A percentile compares a stretch with the other conserved stretches of the same genome.
Evolutionary conservation across 2,329 filamentous ascomycete species (phyloP).

Genomic region (Colletotrichum costaricense): DNA sequence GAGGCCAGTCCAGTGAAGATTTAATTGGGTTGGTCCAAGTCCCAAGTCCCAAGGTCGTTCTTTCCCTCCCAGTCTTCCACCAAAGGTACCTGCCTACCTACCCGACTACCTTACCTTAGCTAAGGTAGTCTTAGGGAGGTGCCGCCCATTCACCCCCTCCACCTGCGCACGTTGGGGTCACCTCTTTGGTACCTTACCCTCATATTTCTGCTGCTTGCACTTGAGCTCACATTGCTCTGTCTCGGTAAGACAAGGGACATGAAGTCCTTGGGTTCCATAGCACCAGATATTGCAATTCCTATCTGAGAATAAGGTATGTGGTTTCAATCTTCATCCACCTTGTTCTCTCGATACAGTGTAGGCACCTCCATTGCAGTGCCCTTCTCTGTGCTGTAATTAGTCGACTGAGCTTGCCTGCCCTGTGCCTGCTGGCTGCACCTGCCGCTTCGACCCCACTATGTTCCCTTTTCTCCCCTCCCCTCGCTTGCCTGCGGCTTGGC

Average conservation of each 20-base stretch:
- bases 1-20: conserved; percentile 34
- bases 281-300: too few relatives aligned
- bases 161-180: conserved; percentile 20
- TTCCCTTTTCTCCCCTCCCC: conserved; percentile 11
- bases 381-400: not conserved
- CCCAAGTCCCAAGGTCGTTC: conserved; percentile 8
- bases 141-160: not conserved
- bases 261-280: too few relatives aligned
- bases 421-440: conserved; percentile 29
- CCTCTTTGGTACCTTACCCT: not conserved
- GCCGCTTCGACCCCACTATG: conserved; percentile 29
- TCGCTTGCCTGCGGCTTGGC: not conserved
- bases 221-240: not conserved
- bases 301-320: too few relatives aligned
- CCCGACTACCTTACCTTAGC: not conserved
- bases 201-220: not conserved
- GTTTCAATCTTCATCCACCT: too few relatives aligned
- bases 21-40: conserved; percentile 34
- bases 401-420: conserved; percentile 1
- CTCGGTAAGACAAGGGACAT: not conserved
- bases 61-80: conserved; percentile 12
- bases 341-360: too few relatives aligned
- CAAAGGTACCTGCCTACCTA: not conserved
- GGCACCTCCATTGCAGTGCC: not conserved
- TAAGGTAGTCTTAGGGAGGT: not conserved